Evolutionary conservation across 1,139 yeast genomes (phyloP).

Genomic region (Nematodospora anomalae): DNA sequence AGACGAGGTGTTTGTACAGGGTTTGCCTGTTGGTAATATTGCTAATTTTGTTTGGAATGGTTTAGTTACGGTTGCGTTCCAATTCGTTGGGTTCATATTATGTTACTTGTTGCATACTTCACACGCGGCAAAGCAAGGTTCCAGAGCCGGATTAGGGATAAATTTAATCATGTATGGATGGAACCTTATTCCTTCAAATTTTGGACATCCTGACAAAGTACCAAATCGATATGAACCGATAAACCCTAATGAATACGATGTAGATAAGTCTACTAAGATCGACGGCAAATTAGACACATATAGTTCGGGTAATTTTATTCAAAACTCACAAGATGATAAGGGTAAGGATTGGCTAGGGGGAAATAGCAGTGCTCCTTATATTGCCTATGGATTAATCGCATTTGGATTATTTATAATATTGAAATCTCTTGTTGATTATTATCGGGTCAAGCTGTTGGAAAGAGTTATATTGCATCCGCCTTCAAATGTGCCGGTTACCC

Average conservation of each 20-base stretch:
- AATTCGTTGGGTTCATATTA: slow-evolving; percentile 87
- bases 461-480: slow-evolving; percentile 47
- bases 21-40: slow-evolving; percentile 92
- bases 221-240: slow-evolving; percentile 50
- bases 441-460: slow-evolving; percentile 78
- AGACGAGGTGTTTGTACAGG: slow-evolving; percentile 92
- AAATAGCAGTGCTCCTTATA: slow-evolving; percentile 33
- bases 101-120: slow-evolving; percentile 93
- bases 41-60: slow-evolving; percentile 89
- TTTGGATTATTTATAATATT: slow-evolving; percentile 67
- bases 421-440: slow-evolving; percentile 70
- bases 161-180: slow-evolving; percentile 80
- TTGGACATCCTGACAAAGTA: slow-evolving; percentile 39
- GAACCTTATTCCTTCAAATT: slow-evolving; percentile 63
- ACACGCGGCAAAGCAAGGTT: slow-evolving; percentile 96
- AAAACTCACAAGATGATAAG: slow-evolving; percentile 14
- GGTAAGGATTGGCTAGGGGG: slow-evolving; percentile 7
- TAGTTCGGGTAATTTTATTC: slow-evolving; percentile 34
- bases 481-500: slow-evolving; percentile 2
- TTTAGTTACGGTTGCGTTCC: slow-evolving; percentile 85
- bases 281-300: slow-evolving; percentile 51
- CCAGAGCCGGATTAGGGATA: slow-evolving; percentile 88
- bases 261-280: slow-evolving; percentile 37
- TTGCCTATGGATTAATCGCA: slow-evolving; percentile 61
- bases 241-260: slow-evolving; percentile 57